These are phyloP conservation scores for Cylindrodendrum hubeiense DNA, from an alignment of 2,329 filamentous ascomycete species.

Conservation along the genomic window DNA sequence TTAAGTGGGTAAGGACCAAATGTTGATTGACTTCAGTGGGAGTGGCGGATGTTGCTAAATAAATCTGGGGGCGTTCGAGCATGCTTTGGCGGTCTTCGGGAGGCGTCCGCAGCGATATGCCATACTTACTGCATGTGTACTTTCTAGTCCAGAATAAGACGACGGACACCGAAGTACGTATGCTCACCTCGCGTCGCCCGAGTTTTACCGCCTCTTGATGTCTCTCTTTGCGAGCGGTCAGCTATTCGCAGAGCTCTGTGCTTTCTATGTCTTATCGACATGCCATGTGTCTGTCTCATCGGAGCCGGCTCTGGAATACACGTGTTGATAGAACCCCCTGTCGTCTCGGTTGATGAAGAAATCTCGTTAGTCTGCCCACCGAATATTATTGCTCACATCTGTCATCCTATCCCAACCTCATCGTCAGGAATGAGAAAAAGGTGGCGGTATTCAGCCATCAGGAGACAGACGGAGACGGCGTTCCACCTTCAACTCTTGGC, in stretches of 20 bases:
- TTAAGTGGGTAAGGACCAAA: slow-evolving; percentile 2
- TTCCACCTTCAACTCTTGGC: slow-evolving; percentile 1
- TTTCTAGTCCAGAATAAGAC: not conserved
- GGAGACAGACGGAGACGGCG: not conserved
- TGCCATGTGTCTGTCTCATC: not conserved
- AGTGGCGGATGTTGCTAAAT: slow-evolving; percentile 37
- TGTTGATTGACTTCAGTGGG: slow-evolving; percentile 5
- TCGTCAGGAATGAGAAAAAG: slow-evolving; percentile 29
- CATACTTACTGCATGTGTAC: not conserved
- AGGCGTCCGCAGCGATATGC: slow-evolving; percentile 21
- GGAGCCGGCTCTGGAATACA: slow-evolving; percentile 1
- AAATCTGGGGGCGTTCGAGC: slow-evolving; percentile 27
- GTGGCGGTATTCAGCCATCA: slow-evolving; percentile 15
- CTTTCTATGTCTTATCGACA: not conserved
- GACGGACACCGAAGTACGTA: not conserved
- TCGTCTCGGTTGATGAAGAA: slow-evolving; percentile 26
- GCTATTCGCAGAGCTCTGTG: not conserved
- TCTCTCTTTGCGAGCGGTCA: not conserved
- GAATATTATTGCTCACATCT: slow-evolving; percentile 22
- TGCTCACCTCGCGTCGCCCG: not conserved
- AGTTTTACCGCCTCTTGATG: not conserved
- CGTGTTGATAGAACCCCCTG: slow-evolving; percentile 26
- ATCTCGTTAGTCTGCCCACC: slow-evolving; percentile 35
- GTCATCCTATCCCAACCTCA: slow-evolving; percentile 34
- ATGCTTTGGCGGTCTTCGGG: slow-evolving; percentile 16